These are phyloP conservation scores for Candida boidinii DNA, from an alignment of 805 yeast genomes.

Conservation along the genomic window DNA sequence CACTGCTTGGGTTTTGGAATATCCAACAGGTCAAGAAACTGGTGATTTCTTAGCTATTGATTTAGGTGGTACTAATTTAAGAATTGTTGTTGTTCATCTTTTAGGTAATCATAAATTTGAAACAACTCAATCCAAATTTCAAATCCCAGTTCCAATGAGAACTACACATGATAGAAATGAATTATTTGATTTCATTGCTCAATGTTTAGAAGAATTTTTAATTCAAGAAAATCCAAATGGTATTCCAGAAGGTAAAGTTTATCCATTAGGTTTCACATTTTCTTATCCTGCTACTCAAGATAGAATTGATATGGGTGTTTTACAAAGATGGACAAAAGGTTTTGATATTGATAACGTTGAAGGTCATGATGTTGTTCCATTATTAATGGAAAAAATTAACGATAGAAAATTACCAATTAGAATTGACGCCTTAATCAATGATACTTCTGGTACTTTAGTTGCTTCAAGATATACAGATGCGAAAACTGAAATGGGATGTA, in stretches of 20 bases:
- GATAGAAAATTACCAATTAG: conserved; percentile 68
- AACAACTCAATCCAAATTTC: conserved; percentile 81
- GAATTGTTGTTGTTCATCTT: conserved; percentile 40
- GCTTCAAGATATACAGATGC: conserved; percentile 94
- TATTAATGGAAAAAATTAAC: conserved; percentile 72
- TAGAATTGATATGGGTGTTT: conserved; percentile 75
- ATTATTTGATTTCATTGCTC: conserved; percentile 85
- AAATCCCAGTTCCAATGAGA: conserved; percentile 72
- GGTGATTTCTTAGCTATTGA: conserved; percentile 55
- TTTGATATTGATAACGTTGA: conserved; percentile 93
- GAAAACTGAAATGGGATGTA: conserved; percentile 89
- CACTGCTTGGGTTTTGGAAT: conserved; percentile 52
- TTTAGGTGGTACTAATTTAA: conserved; percentile 55
- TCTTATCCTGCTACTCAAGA: conserved; percentile 85
- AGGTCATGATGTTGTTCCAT: conserved; percentile 89
- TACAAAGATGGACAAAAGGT: conserved; percentile 98
- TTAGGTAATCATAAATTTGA: conserved; percentile 81
- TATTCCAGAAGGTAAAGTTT: conserved; percentile 36
- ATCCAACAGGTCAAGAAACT: conserved; percentile 48
- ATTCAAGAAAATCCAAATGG: conserved; percentile 65
- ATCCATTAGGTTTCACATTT: conserved; percentile 94
- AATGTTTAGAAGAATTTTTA: conserved; percentile 67
- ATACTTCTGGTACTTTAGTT: conserved; percentile 94
- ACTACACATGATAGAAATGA: conserved; percentile 67
- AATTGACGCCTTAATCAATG: conserved; percentile 92